phyloP scores from a whole-genome alignment of 164 flowering plant genomes.

The Dillenia suffruticosa region DNA sequence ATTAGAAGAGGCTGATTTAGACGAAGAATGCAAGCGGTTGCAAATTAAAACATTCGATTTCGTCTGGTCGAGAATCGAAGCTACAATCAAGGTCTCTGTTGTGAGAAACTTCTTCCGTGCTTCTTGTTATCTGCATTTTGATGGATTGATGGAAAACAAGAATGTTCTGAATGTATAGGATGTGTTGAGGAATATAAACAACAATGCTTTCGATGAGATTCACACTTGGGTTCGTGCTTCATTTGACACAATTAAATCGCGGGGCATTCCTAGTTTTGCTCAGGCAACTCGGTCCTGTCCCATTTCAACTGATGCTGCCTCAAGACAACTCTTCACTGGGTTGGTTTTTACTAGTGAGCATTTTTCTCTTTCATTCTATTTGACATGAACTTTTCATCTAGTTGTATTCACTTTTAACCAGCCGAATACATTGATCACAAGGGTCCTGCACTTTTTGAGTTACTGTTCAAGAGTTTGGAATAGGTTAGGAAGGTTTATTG shows the following conservation, averaged over 20 bases:
- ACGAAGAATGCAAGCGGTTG: constrained; percentile 19
- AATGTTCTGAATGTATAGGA: constrained; percentile 30
- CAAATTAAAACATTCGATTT: constrained; percentile 48
- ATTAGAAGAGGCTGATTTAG: constrained; percentile 14
- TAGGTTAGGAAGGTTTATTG: too few relatives aligned
- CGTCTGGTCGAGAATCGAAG: constrained; percentile 70
- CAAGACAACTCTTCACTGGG: constrained; percentile 53
- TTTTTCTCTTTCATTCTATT: neutral
- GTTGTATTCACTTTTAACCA: too few relatives aligned
- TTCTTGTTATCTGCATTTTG: neutral
- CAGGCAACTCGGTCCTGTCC: constrained; percentile 48
- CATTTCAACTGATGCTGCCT: constrained; percentile 28
- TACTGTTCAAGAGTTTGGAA: too few relatives aligned
- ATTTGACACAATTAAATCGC: constrained; percentile 40
- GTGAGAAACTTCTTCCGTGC: neutral
- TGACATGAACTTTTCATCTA: too few relatives aligned
- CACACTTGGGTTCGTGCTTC: constrained; percentile 62
- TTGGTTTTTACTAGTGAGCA: constrained; percentile 70
- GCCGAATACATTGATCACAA: too few relatives aligned
- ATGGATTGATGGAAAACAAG: neutral
- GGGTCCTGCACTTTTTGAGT: too few relatives aligned
- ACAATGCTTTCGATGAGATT: constrained; percentile 45
- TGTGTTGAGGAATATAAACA: constrained; percentile 51
- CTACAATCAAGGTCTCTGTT: constrained; percentile 40
- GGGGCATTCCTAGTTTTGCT: constrained; percentile 17